A percentile compares a stretch with the other conserved stretches of the same genome.
Evolutionary conservation across 805 yeast species (phyloP).

Genomic region (Kuraishia hungarica): DNA sequence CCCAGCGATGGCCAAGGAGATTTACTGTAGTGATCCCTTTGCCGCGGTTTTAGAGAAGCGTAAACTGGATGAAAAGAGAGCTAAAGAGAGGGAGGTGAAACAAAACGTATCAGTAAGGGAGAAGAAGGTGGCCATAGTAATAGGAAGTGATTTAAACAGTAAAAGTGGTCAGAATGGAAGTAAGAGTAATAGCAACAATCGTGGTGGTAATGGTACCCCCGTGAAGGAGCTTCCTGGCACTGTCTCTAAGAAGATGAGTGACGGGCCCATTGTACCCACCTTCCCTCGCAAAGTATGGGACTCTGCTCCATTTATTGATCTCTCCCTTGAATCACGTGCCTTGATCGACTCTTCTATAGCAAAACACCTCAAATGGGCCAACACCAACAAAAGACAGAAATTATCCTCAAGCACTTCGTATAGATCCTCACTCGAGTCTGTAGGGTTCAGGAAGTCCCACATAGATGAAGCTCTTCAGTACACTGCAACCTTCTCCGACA

Average conservation of each 20-base stretch:
- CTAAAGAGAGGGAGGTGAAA: slow-evolving; percentile 38
- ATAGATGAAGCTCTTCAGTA: slow-evolving; percentile 64
- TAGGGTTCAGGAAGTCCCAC: slow-evolving; percentile 69
- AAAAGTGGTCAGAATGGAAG: neutral
- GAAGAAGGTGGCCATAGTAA: slow-evolving; percentile 35
- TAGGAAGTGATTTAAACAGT: slow-evolving; percentile 12
- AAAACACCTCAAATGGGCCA: slow-evolving; percentile 46
- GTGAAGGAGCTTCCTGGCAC: neutral
- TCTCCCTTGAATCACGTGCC: slow-evolving; percentile 54
- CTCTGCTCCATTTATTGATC: slow-evolving; percentile 55
- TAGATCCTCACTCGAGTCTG: slow-evolving; percentile 13
- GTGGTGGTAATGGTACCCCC: no score
- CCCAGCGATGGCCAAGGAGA: slow-evolving; percentile 36
- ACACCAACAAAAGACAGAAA: slow-evolving; percentile 5
- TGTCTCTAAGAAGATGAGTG: neutral
- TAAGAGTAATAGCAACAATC: neutral
- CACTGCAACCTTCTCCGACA: slow-evolving; percentile 36
- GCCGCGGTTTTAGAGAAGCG: slow-evolving; percentile 49
- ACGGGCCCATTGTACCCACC: slow-evolving; percentile 1
- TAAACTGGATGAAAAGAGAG: slow-evolving; percentile 30
- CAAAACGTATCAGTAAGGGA: slow-evolving; percentile 42
- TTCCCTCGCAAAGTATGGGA: slow-evolving; percentile 63
- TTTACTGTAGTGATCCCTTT: slow-evolving; percentile 75
- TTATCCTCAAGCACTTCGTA: slow-evolving; percentile 5
- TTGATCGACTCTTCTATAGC: slow-evolving; percentile 55